These are phyloP conservation scores for Amyloporia xantha DNA, from an alignment of 768 basidiomycete genomes.

Conservation along the genomic window DNA sequence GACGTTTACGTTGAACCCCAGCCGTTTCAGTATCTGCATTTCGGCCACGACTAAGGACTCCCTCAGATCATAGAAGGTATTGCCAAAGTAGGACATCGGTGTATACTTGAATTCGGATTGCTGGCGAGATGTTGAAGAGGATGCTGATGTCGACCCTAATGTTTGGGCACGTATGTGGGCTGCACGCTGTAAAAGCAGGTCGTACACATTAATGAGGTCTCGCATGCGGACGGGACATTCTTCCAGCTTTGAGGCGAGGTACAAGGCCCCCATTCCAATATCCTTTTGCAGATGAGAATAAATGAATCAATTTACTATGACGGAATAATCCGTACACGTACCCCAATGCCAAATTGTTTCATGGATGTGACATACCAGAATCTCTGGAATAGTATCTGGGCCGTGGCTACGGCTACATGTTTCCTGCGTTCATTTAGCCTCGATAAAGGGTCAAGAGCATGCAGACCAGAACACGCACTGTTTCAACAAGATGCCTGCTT, in stretches of 20 bases:
- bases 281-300: no score
- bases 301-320: no score
- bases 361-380: conserved; percentile 96
- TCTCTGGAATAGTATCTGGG: conserved; percentile 92
- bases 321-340: no score
- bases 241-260: conserved; percentile 74
- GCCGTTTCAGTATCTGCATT: conserved; percentile 94
- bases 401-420: conserved; percentile 94
- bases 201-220: conserved; percentile 91
- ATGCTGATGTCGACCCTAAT: conserved; percentile 16
- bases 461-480: conserved; percentile 48
- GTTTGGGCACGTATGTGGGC: conserved; percentile 35
- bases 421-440: conserved; percentile 47
- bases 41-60: conserved; percentile 91
- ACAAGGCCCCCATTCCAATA: conserved; percentile 29
- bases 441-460: not conserved
- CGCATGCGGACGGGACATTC: conserved; percentile 89
- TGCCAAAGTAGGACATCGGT: conserved; percentile 86
- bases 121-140: conserved; percentile 28
- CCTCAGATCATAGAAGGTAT: conserved; percentile 89
- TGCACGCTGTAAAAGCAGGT: conserved; percentile 76
- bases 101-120: conserved; percentile 49
- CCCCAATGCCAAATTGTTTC: conserved; percentile 91
- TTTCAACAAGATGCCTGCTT: conserved; percentile 86
- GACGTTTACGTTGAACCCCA: conserved; percentile 93